Percentiles rank a stretch among this genome's conserved stretches.
phyloP scores from a whole-genome alignment of 176 grass and related monocot genomes.

The Oryza glumipatula region DNA sequence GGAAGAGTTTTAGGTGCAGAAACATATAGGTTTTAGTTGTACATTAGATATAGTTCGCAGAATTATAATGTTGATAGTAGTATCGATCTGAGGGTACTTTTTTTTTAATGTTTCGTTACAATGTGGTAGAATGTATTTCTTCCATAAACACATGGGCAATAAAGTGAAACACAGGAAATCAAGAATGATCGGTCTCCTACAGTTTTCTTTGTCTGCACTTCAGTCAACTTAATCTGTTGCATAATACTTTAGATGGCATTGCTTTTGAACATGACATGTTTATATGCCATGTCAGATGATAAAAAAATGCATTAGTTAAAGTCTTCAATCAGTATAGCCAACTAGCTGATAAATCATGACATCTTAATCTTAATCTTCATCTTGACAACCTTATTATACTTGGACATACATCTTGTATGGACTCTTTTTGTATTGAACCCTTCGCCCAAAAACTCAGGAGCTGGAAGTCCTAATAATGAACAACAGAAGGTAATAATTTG shows the following conservation, averaged over 20 bases:
- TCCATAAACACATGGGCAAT: not conserved
- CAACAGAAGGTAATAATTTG: not conserved
- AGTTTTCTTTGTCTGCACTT: conserved; percentile 10
- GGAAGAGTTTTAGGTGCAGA: conserved; percentile 15
- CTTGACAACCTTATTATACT: not conserved
- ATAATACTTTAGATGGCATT: not conserved
- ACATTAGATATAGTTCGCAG: not conserved
- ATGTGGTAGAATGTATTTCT: not conserved
- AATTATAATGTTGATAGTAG: not conserved
- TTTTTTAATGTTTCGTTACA: not conserved
- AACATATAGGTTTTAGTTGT: not conserved
- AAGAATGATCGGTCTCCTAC: not conserved
- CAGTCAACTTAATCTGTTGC: not conserved
- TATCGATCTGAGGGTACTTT: not conserved
- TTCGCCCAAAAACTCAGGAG: not conserved
- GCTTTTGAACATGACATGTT: too few relatives aligned
- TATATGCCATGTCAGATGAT: not conserved
- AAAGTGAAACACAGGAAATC: not conserved
- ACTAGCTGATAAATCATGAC: not conserved
- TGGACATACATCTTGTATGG: not conserved
- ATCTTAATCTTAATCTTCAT: not conserved
- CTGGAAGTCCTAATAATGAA: conserved; percentile 12
- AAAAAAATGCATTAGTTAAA: not conserved
- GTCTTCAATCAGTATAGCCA: not conserved
- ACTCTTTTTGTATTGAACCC: not conserved